These are phyloP conservation scores for Malus sieversii DNA, from an alignment of 306 rosid genomes.

Conservation along the genomic window DNA sequence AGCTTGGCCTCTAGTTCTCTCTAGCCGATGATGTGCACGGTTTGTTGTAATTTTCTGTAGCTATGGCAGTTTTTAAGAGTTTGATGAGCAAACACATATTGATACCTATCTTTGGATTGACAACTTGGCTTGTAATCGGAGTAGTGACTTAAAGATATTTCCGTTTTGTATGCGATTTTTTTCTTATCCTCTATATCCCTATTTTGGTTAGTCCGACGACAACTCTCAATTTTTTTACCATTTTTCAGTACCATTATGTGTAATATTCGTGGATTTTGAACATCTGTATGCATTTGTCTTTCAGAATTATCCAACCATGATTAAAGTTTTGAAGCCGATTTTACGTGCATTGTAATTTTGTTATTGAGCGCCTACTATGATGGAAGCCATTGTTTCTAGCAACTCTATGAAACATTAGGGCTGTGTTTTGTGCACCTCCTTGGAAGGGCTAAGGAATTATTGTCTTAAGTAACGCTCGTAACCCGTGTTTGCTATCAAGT, in stretches of 20 bases:
- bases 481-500: too few relatives aligned
- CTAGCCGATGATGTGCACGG: not conserved
- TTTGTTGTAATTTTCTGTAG: slow-evolving; percentile 13
- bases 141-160: not conserved
- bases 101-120: slow-evolving; percentile 2
- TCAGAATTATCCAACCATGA: not conserved
- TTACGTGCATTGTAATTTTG: not conserved
- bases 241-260: too few relatives aligned
- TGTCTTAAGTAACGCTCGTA: too few relatives aligned
- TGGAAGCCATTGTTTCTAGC: too few relatives aligned
- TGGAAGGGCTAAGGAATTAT: too few relatives aligned
- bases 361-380: too few relatives aligned
- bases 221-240: too few relatives aligned
- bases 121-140: not conserved
- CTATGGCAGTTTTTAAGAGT: not conserved
- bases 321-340: not conserved
- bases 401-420: too few relatives aligned
- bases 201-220: not conserved
- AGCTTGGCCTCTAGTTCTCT: slow-evolving; percentile 49
- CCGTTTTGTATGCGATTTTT: not conserved
- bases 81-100: not conserved
- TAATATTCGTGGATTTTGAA: too few relatives aligned
- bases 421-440: too few relatives aligned
- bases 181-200: not conserved
- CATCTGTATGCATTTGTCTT: not conserved